Evolutionary conservation across 352 stramenopile genomes (phyloP).

Genomic region (Globisporangium iwayamae): DNA sequence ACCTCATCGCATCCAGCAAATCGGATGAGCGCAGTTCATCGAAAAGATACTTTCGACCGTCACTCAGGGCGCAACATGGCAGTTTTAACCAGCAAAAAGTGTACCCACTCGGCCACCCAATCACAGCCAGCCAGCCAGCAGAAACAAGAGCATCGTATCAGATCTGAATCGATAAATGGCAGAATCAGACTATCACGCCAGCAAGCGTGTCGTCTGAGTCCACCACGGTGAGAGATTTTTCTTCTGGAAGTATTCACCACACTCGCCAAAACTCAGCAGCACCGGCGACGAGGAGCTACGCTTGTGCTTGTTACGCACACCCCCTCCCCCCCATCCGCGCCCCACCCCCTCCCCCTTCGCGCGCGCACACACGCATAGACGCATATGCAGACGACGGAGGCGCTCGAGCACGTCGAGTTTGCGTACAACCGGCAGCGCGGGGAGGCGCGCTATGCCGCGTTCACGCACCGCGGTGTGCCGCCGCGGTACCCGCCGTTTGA

Average conservation of each 20-base stretch:
- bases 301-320: not conserved
- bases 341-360: not conserved
- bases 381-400: slow-evolving; percentile 22
- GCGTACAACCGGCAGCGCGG: slow-evolving; percentile 70
- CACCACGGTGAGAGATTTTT: slow-evolving; percentile 1
- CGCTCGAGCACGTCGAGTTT: slow-evolving; percentile 65
- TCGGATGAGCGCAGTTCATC: not conserved
- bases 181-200: too few relatives aligned
- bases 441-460: slow-evolving; percentile 45
- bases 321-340: not conserved
- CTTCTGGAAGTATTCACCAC: slow-evolving; percentile 5
- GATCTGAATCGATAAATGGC: not conserved
- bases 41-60: not conserved
- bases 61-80: not conserved
- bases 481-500: slow-evolving; percentile 66
- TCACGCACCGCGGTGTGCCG: slow-evolving; percentile 61
- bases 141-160: not conserved
- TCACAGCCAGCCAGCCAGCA: not conserved
- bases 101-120: slow-evolving; percentile 2
- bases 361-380: not conserved
- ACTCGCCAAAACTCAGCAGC: slow-evolving; percentile 2
- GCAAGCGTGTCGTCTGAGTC: not conserved
- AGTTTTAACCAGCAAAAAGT: not conserved
- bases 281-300: not conserved
- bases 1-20: not conserved